phyloP scores from a whole-genome alignment of 139 green algal species.

The Asterochloris sp. region DNA sequence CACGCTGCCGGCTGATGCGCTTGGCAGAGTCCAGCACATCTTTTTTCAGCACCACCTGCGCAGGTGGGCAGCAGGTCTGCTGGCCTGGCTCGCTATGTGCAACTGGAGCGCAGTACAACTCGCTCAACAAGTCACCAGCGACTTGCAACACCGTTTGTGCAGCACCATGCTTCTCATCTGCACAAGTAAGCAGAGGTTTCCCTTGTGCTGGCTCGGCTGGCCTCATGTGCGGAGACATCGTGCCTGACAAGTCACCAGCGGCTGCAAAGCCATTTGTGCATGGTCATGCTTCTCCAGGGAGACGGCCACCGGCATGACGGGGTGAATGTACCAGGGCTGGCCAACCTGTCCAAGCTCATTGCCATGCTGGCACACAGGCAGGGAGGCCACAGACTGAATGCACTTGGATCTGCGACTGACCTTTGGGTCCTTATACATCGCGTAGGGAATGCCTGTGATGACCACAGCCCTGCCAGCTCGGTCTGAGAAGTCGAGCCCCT shows the following conservation, averaged over 20 bases:
- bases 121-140: too few relatives aligned
- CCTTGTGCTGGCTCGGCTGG: too few relatives aligned
- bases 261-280: too few relatives aligned
- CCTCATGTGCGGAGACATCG: too few relatives aligned
- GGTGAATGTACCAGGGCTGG: too few relatives aligned
- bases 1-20: conserved; percentile 8
- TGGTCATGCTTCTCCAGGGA: not conserved
- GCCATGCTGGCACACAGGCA: not conserved
- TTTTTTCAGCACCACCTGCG: conserved; percentile 70
- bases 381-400: not conserved
- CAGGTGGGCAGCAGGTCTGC: not conserved
- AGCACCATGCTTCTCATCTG: too few relatives aligned
- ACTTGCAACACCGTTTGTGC: too few relatives aligned
- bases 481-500: conserved; percentile 97
- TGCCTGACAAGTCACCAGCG: too few relatives aligned
- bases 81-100: not conserved
- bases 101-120: not conserved
- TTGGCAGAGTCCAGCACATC: conserved; percentile 72
- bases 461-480: conserved; percentile 83
- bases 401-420: conserved; percentile 5
- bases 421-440: conserved; percentile 61
- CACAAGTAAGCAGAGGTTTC: too few relatives aligned
- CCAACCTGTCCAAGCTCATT: not conserved
- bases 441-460: conserved; percentile 94
- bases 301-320: not conserved